These are phyloP conservation scores for Trifolium subterraneum DNA, from an alignment of 306 rosid genomes.

Conservation along the genomic window DNA sequence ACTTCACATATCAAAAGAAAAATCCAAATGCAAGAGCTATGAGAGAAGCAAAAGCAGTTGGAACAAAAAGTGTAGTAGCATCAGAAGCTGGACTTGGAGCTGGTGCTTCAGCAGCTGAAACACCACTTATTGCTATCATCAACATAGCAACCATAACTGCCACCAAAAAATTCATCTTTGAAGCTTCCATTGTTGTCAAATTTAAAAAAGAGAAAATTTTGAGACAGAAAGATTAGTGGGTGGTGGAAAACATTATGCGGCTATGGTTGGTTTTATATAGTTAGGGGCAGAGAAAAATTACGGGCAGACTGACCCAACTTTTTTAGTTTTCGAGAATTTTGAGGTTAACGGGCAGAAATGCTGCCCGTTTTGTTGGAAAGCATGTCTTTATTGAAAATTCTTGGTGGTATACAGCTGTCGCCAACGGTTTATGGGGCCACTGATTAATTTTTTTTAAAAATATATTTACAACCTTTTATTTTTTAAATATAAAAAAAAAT, in stretches of 20 bases:
- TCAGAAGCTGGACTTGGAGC: conserved; percentile 63
- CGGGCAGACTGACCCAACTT: conserved; percentile 45
- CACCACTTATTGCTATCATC: conserved; percentile 43
- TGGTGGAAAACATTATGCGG: conserved; percentile 23
- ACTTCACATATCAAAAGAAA: conserved; percentile 40
- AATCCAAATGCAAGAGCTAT: conserved; percentile 51
- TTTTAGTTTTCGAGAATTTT: not conserved
- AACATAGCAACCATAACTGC: conserved; percentile 38
- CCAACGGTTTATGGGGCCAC: conserved; percentile 50
- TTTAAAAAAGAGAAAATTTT: conserved; percentile 1
- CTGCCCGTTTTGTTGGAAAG: conserved; percentile 50
- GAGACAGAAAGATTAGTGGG: conserved; percentile 21
- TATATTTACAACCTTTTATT: not conserved
- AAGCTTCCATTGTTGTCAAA: conserved; percentile 48
- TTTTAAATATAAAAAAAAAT: not conserved
- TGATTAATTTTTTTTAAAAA: not conserved
- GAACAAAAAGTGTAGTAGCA: conserved; percentile 46
- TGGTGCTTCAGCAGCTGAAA: conserved; percentile 57
- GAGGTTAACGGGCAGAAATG: not conserved
- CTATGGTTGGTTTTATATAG: conserved; percentile 39
- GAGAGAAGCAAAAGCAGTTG: conserved; percentile 52
- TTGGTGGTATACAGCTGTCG: conserved; percentile 53
- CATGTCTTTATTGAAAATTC: conserved; percentile 34
- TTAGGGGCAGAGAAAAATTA: conserved; percentile 23
- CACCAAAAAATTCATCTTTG: conserved; percentile 49